Conservation (phyloP, 257 asterid species). For the Solanum chilense region DNA sequence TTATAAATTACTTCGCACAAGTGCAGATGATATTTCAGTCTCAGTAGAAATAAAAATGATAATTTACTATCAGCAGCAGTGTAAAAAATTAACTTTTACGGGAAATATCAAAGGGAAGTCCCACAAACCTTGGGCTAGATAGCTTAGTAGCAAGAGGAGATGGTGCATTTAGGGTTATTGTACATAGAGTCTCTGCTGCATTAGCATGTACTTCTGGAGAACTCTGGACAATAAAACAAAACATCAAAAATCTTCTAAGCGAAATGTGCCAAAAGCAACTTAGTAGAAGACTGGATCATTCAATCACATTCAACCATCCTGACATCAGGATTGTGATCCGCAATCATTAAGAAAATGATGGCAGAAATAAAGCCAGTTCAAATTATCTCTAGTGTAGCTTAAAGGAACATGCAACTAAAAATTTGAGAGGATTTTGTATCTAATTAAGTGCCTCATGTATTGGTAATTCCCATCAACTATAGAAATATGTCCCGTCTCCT, state of each 20-base stretch:
- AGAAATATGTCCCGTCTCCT: not conserved
- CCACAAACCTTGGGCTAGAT: constrained; percentile 76
- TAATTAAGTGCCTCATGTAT: not conserved
- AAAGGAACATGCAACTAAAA: not conserved
- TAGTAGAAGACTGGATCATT: not conserved
- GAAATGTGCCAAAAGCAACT: not conserved
- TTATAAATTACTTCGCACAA: not conserved
- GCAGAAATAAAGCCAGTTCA: not conserved
- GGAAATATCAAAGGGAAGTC: not conserved
- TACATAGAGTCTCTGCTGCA: constrained; percentile 90
- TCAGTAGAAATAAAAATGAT: not conserved
- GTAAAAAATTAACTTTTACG: not conserved
- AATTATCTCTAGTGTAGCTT: not conserved
- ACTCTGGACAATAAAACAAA: constrained; percentile 34
- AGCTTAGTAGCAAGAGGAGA: constrained; percentile 90
- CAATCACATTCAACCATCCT: not conserved
- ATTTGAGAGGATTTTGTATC: not conserved
- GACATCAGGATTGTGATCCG: not conserved
- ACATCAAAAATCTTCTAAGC: not conserved
- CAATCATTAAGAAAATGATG: not conserved
- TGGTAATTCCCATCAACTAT: not conserved
- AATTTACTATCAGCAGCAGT: not conserved
- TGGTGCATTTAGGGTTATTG: constrained; percentile 80
- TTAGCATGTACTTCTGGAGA: constrained; percentile 94
- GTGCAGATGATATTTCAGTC: not conserved